Conservation (phyloP, 345 rosid genomes). For the Camelina sativa region DNA sequence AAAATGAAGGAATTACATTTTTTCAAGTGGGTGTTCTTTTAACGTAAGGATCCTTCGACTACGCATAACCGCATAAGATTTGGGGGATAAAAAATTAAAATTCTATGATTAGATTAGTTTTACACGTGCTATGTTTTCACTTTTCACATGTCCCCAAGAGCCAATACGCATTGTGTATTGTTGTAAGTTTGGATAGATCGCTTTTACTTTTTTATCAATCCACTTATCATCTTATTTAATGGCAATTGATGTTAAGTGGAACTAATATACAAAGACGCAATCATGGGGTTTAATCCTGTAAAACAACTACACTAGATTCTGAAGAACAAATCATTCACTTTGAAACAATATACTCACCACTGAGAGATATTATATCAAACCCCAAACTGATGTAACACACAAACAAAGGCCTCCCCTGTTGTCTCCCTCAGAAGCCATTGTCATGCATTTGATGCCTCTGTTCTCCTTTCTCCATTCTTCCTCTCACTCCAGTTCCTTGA, state of each 20-base stretch:
- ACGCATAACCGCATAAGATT: neutral
- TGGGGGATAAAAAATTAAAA: neutral
- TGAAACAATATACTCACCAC: conserved; percentile 17
- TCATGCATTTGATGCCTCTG: conserved; percentile 19
- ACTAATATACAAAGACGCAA: conserved; percentile 32
- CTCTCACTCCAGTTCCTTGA: conserved; percentile 86
- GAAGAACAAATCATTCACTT: conserved; percentile 27
- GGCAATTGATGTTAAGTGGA: conserved; percentile 22
- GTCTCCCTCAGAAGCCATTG: conserved; percentile 23
- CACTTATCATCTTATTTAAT: conserved; percentile 13
- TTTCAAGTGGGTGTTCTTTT: neutral
- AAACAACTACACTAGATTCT: conserved; percentile 31
- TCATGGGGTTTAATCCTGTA: neutral
- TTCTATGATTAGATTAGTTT: neutral
- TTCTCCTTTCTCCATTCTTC: conserved; percentile 31
- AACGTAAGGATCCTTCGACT: neutral
- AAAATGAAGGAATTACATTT: neutral
- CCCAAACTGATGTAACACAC: conserved; percentile 35
- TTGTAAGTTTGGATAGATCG: neutral
- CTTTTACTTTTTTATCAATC: neutral
- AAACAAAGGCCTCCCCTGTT: neutral
- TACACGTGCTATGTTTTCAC: neutral
- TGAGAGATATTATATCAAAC: conserved; percentile 14
- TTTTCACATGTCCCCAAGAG: neutral
- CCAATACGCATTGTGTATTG: neutral